Evolutionary conservation across 495 filamentous ascomycete genomes (phyloP), one percentile per base, ranked within the genome.

Genomic region (Neurospora tetraspora): DNA sequence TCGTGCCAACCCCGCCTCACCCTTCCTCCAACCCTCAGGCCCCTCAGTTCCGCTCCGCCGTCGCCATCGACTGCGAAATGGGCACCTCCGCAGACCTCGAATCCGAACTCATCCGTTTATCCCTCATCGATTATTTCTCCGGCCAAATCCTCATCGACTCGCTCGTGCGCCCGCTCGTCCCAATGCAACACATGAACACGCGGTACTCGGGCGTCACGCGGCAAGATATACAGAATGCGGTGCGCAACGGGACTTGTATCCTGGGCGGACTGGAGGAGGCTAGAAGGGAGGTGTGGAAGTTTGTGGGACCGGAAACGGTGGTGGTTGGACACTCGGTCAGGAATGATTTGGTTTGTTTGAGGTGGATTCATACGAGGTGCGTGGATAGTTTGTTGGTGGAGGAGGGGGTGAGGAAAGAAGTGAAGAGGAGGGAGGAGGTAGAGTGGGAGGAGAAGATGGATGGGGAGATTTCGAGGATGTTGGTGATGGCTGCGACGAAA

Each of bases 1-100:
- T 74, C 72, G 3, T 72, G 1, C 20, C n/a, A 1, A 76, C 74
- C 8, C 53, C 72, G 10, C 2, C 31, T 1, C 12, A 70, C 20
- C 36, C 31, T 0, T 7, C 3, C 23, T 5, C 38, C 6, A 27
- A 53, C 45, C 9, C 2, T 0, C 43, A 47, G 9, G n/a, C 43
- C 0, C 45, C 45, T 10, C 45, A 53, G 6, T 27, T 12, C 45
- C 72, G 74, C 7, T 1, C 68, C 6, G 82, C 81, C 2, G 77
- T 87, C 8, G 84, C 81, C 7, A 74, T 88, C n/a, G 83, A 86
- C 76, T 87, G 86, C 73, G 85, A 87, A 73, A 86, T 86, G 82
- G 84, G 84, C 4, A 77, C 77, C 0, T 53, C 81, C 1, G 16
- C 61, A 0, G 61, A 70, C 11, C 76, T 79, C 1, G 78, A 81